Base-by-base conservation (phyloP, 2,329 filamentous ascomycete species). In the Diaporthe helianthi region DNA sequence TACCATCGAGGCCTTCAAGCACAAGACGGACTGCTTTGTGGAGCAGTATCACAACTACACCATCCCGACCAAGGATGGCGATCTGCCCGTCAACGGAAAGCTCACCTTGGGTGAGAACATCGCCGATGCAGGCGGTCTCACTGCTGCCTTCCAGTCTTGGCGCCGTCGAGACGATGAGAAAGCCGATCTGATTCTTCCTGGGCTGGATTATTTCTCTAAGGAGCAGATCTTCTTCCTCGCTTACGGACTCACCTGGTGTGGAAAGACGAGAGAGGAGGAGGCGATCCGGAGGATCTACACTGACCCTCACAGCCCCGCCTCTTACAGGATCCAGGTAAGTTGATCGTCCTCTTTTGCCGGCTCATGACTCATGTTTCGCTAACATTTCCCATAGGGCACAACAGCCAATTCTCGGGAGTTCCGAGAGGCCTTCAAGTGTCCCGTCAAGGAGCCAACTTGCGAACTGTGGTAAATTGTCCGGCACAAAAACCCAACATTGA, bases 161-260 rank as follows among this genome's bases (percentile, higher is more conserved):
- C 86, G 89, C 76, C 86, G 85, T 72, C 84, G 84, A 13, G 84
- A 87, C 38, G 77, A 80, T 2, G 79, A 84, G 46, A 83, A 82
- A n/a, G 81, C 85, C 0, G 85, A 86, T 69, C 75, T 83, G 74
- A 76, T 83, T 47, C 82, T 92, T 19, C 89, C 89, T 0, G 90
- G 90, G 0, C 76, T 93, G 8, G 83, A 87, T 4, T 73, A 80
- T 24, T 92, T 92, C 71, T 86, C 86, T 0, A 87, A 90, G 71
- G 89, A 92, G 71, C 89, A 92, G 77, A 78, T 92, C 4, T 93
- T 92, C 80, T 92, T 92, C 74, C 82, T 92, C 36, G 85, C 85
- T 2, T 92, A 87, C 75, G 85, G 81, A 4, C 89, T 88, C 73
- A 85, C 83, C 79, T 92, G 89, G 89, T 93, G 91, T 76, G 85